These are phyloP conservation scores for Porcisia deanei DNA, from an alignment of 208 protist species.

Conservation along the genomic window DNA sequence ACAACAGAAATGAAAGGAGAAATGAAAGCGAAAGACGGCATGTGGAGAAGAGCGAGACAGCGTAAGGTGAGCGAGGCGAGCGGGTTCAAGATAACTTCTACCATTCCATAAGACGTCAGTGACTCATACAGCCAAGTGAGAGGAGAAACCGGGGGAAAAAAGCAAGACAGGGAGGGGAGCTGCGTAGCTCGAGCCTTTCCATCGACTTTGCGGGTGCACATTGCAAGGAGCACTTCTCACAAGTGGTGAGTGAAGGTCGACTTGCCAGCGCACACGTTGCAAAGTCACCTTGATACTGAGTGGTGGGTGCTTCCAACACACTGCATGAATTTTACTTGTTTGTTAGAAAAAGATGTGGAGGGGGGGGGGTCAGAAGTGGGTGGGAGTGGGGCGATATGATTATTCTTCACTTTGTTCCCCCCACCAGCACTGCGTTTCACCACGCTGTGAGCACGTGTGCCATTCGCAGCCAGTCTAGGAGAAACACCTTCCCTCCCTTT, in stretches of 20 bases:
- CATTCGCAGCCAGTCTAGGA: background rate
- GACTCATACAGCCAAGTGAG: background rate
- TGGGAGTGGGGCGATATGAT: background rate
- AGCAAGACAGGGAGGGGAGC: background rate
- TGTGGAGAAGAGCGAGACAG: background rate
- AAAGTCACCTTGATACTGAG: background rate
- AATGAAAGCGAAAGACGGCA: background rate
- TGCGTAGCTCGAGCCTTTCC: background rate
- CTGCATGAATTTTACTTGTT: background rate
- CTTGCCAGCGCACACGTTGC: background rate
- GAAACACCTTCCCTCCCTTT: background rate
- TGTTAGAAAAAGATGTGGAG: no score
- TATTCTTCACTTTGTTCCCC: background rate
- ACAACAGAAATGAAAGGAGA: conserved; percentile 9
- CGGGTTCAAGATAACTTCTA: background rate
- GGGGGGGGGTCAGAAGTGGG: no score
- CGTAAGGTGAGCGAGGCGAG: background rate
- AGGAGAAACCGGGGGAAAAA: conserved; percentile 3
- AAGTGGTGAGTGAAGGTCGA: background rate
- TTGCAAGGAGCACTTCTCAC: background rate
- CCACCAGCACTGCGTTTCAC: background rate
- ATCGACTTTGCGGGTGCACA: background rate
- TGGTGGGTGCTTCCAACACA: background rate
- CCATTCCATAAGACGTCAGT: background rate
- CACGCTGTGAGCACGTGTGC: background rate